These are phyloP conservation scores for Paspalum vaginatum DNA, from an alignment of 176 grass and related monocot species.

Conservation along the genomic window DNA sequence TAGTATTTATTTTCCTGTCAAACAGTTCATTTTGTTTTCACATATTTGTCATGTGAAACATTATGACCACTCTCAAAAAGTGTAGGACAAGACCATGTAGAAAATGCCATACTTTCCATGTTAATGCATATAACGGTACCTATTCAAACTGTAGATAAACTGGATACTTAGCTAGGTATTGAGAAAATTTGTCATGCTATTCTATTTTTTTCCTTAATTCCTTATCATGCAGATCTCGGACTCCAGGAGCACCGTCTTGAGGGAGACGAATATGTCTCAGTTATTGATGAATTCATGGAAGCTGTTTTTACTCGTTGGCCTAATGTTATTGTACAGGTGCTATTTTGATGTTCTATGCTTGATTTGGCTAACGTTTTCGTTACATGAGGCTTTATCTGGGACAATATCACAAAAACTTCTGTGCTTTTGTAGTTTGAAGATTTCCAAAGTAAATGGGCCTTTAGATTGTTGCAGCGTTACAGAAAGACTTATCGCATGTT, in stretches of 20 bases:
- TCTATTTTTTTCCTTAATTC: slow-evolving; percentile 34
- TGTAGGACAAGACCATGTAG: not conserved
- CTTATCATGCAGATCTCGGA: slow-evolving; percentile 61
- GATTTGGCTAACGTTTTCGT: not conserved
- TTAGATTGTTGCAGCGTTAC: slow-evolving; percentile 92
- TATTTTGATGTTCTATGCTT: slow-evolving; percentile 23
- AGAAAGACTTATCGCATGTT: slow-evolving; percentile 96
- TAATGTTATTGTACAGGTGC: slow-evolving; percentile 96
- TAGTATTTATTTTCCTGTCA: slow-evolving; percentile 7
- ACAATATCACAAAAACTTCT: slow-evolving; percentile 22
- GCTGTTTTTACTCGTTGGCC: slow-evolving; percentile 96
- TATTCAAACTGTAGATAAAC: slow-evolving; percentile 29
- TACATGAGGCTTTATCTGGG: slow-evolving; percentile 14
- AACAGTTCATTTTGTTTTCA: not conserved
- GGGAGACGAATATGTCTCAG: slow-evolving; percentile 91
- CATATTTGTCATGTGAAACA: slow-evolving; percentile 24
- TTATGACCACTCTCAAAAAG: not conserved
- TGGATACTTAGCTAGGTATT: slow-evolving; percentile 23
- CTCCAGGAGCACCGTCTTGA: slow-evolving; percentile 92
- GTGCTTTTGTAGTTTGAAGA: slow-evolving; percentile 81
- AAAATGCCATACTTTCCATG: slow-evolving; percentile 31
- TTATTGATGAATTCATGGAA: slow-evolving; percentile 99
- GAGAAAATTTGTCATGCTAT: slow-evolving; percentile 31
- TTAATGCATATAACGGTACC: slow-evolving; percentile 6
- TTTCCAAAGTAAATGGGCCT: slow-evolving; percentile 99